phyloP scores from a whole-genome alignment of 768 basidiomycete genomes.

The Podaxis sp. region DNA sequence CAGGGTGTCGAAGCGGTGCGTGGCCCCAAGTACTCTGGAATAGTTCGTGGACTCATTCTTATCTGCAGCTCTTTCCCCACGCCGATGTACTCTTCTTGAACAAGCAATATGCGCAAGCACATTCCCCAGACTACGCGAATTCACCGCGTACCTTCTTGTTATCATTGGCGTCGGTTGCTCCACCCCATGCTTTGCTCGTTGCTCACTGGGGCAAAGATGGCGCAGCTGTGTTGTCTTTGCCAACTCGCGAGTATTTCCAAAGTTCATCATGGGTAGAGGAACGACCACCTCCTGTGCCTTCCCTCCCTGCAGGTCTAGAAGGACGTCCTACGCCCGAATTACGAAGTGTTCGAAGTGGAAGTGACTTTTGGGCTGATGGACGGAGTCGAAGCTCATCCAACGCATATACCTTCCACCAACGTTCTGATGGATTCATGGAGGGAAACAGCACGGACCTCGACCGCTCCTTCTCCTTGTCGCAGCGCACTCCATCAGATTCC shows the following conservation, averaged over 20 bases:
- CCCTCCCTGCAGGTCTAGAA: slow-evolving; percentile 15
- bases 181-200: slow-evolving; percentile 77
- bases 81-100: slow-evolving; percentile 83
- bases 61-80: slow-evolving; percentile 69
- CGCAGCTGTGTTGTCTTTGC: slow-evolving; percentile 77
- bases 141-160: slow-evolving; percentile 78
- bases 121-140: slow-evolving; percentile 55
- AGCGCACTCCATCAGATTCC: slow-evolving; percentile 26
- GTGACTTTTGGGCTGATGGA: slow-evolving; percentile 74
- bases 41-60: neutral
- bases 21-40: slow-evolving; percentile 20
- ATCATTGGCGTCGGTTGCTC: slow-evolving; percentile 63
- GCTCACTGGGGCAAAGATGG: slow-evolving; percentile 81
- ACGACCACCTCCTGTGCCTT: slow-evolving; percentile 24
- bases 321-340: slow-evolving; percentile 24
- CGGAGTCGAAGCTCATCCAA: slow-evolving; percentile 54
- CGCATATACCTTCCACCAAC: slow-evolving; percentile 44
- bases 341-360: slow-evolving; percentile 61
- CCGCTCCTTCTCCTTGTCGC: slow-evolving; percentile 20
- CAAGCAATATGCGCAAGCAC: slow-evolving; percentile 66
- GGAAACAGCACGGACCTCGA: slow-evolving; percentile 18
- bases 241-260: slow-evolving; percentile 85
- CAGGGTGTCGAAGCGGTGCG: slow-evolving; percentile 81
- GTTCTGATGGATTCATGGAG: slow-evolving; percentile 28
- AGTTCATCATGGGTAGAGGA: slow-evolving; percentile 79